These are phyloP conservation scores for Termitomyces sp. DNA, from an alignment of 768 basidiomycete species.

Conservation along the genomic window DNA sequence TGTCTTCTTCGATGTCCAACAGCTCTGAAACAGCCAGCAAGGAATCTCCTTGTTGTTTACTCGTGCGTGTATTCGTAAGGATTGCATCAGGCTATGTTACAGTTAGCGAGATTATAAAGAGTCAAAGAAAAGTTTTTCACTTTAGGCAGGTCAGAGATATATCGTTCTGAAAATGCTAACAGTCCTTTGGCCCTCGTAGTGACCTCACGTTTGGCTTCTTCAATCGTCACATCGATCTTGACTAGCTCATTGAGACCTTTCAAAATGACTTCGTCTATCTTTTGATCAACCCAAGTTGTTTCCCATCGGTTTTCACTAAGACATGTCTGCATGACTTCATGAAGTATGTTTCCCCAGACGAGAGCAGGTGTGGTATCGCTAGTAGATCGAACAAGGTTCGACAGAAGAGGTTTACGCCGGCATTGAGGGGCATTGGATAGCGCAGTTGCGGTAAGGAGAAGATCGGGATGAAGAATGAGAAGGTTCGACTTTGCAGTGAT, in stretches of 20 bases:
- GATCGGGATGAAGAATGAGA: constrained; percentile 88
- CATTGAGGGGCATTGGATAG: constrained; percentile 84
- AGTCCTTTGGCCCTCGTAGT: constrained; percentile 62
- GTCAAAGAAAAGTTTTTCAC: constrained; percentile 29
- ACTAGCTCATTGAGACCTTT: constrained; percentile 59
- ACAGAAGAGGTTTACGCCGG: constrained; percentile 81
- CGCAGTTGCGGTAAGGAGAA: constrained; percentile 87
- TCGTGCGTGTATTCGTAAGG: constrained; percentile 65
- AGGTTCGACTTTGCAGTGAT: constrained; percentile 65
- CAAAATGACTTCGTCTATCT: constrained; percentile 53
- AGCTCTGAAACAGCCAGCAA: constrained; percentile 71
- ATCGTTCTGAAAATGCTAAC: constrained; percentile 59
- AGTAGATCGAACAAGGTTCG: constrained; percentile 52
- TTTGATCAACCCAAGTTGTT: constrained; percentile 52
- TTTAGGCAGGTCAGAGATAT: constrained; percentile 63
- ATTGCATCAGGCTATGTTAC: constrained; percentile 53
- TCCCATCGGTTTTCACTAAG: constrained; percentile 63
- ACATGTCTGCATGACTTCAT: constrained; percentile 86
- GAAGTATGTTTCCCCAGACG: constrained; percentile 91
- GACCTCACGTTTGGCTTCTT: constrained; percentile 66
- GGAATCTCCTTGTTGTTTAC: constrained; percentile 40
- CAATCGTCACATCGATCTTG: constrained; percentile 52
- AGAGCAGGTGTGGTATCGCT: constrained; percentile 63
- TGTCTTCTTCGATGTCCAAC: constrained; percentile 93
- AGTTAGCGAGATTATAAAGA: background rate